Evolutionary conservation across 2,329 filamentous ascomycete genomes (phyloP).

Genomic region (Cadophora sp.): DNA sequence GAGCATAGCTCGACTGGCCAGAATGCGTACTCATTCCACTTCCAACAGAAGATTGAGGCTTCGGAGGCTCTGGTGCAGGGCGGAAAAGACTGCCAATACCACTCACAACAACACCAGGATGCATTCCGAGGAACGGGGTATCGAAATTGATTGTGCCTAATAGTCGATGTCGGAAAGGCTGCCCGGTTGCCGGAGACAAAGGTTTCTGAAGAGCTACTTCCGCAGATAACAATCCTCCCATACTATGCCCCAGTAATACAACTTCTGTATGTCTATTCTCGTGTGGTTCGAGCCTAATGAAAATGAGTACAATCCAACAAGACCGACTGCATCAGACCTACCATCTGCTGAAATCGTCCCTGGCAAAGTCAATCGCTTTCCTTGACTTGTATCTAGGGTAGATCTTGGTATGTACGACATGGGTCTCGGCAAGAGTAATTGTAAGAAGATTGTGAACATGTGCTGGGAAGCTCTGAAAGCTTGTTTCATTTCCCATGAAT

Average conservation of each 20-base stretch:
- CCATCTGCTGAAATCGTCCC: conserved; percentile 85
- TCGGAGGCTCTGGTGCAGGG: conserved; percentile 49
- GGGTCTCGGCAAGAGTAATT: conserved; percentile 70
- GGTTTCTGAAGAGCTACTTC: conserved; percentile 72
- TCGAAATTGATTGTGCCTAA: conserved; percentile 84
- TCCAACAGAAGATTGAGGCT: conserved; percentile 24
- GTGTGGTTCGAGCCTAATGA: conserved; percentile 72
- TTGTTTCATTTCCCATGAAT: conserved; percentile 87
- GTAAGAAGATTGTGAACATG: conserved; percentile 82
- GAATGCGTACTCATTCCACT: conserved; percentile 32
- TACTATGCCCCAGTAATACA: conserved; percentile 84
- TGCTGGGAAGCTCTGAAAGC: conserved; percentile 85
- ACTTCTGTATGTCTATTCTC: conserved; percentile 78
- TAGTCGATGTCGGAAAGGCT: conserved; percentile 73
- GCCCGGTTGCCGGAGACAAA: conserved; percentile 29
- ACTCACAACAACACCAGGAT: conserved; percentile 85
- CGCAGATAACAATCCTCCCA: conserved; percentile 84
- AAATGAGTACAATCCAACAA: conserved; percentile 28
- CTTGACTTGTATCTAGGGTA: conserved; percentile 83
- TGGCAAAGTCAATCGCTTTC: conserved; percentile 72
- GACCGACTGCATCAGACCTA: conserved; percentile 44
- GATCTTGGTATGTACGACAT: conserved; percentile 85
- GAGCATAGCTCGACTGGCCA: conserved; percentile 32
- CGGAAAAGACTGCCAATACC: conserved; percentile 81
- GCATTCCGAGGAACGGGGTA: conserved; percentile 85